A percentile compares a stretch with the other conserved stretches of the same genome.
Conservation (phyloP, 2,329 filamentous ascomycete species). For the Aurifilum marmelostoma region DNA sequence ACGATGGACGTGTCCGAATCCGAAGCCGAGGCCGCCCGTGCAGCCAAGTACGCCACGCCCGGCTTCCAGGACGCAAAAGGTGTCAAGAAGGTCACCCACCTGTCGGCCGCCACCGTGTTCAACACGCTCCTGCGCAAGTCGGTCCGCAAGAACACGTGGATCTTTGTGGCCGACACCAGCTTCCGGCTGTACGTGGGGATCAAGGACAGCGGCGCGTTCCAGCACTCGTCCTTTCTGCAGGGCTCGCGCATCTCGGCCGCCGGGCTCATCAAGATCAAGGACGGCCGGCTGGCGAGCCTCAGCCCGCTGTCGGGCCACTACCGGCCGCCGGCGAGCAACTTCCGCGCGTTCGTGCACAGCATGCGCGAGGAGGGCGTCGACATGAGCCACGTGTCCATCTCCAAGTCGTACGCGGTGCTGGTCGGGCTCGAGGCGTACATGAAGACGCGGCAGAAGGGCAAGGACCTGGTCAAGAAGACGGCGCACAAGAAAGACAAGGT, state of each 20-base stretch:
- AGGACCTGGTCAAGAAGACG: constrained; percentile 54
- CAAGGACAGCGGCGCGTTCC: constrained; percentile 85
- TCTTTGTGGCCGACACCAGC: constrained; percentile 85
- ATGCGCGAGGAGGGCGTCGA: constrained; percentile 76
- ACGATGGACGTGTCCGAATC: constrained; percentile 39
- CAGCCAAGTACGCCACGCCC: constrained; percentile 67
- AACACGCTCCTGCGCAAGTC: constrained; percentile 79
- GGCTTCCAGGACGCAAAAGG: constrained; percentile 65
- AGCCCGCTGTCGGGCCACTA: constrained; percentile 81
- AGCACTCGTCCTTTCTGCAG: constrained; percentile 87
- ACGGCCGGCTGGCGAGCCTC: constrained; percentile 74
- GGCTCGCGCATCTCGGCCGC: constrained; percentile 81
- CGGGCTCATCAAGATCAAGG: constrained; percentile 81
- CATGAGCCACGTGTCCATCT: constrained; percentile 77
- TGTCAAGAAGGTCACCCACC: constrained; percentile 61
- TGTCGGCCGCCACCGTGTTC: constrained; percentile 72
- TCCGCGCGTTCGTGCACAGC: constrained; percentile 76
- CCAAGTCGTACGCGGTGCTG: constrained; percentile 79
- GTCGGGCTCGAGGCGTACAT: constrained; percentile 82
- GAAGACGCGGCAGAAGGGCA: constrained; percentile 68
- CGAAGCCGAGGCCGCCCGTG: constrained; percentile 61
- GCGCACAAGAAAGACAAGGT: constrained; percentile 61
- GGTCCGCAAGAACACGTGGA: constrained; percentile 88
- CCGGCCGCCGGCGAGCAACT: constrained; percentile 80
- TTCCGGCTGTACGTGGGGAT: constrained; percentile 89